Evolutionary conservation across 1,284 basidiomycete genomes (phyloP).

Genomic region (Blastosporella zonata): DNA sequence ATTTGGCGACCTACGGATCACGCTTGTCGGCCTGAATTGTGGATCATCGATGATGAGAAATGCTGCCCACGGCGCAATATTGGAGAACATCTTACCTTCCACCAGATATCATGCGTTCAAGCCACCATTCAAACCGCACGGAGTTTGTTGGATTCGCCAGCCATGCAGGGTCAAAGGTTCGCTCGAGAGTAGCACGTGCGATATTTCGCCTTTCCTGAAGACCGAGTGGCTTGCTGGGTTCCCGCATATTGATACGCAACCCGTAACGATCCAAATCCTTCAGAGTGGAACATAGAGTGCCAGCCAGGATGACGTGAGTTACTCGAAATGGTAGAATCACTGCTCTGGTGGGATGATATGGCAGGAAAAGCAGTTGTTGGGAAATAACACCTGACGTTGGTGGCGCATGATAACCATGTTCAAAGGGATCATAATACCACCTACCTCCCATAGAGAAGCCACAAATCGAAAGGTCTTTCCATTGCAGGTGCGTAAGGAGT

Average conservation of each 20-base stretch:
- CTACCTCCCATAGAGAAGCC: conserved; percentile 46
- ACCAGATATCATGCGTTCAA: conserved; percentile 27
- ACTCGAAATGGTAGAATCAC: conserved; percentile 36
- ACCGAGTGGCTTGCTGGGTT: conserved; percentile 22
- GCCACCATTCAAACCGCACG: conserved; percentile 26
- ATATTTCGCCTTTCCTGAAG: conserved; percentile 32
- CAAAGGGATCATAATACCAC: not conserved
- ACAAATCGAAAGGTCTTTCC: conserved; percentile 39
- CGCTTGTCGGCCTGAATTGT: conserved; percentile 24
- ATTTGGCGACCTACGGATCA: conserved; percentile 26
- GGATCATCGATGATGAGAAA: too few relatives aligned
- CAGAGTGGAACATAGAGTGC: conserved; percentile 29
- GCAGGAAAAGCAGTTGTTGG: conserved; percentile 43
- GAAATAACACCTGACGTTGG: conserved; percentile 33
- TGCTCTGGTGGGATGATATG: conserved; percentile 32
- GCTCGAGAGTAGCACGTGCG: conserved; percentile 28
- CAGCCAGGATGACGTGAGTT: conserved; percentile 38
- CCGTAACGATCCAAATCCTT: conserved; percentile 25
- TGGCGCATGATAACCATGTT: not conserved
- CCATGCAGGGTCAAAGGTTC: conserved; percentile 37
- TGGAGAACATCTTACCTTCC: conserved; percentile 24
- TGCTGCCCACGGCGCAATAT: not conserved
- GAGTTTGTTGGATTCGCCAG: conserved; percentile 29
- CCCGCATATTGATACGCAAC: conserved; percentile 22
- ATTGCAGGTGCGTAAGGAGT: conserved; percentile 34